These are phyloP conservation scores for Aquilaria agallochum DNA, from an alignment of 441 rosid genomes.

Conservation along the genomic window DNA sequence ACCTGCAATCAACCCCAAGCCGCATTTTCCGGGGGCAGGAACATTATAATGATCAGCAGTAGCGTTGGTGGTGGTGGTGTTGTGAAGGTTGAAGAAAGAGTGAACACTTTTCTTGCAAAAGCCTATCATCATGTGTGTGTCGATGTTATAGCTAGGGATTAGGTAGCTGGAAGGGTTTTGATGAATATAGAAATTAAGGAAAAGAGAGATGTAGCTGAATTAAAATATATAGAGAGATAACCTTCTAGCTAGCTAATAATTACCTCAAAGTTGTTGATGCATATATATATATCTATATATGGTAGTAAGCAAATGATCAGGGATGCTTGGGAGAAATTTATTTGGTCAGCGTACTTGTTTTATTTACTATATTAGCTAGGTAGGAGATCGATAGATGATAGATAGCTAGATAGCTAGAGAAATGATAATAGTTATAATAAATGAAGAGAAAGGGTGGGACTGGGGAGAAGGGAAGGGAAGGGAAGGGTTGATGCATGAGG, in stretches of 20 bases:
- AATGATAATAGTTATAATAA: neutral
- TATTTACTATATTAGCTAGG: too few relatives aligned
- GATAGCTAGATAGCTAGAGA: neutral
- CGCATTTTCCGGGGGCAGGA: slow-evolving; percentile 17
- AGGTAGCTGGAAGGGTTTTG: too few relatives aligned
- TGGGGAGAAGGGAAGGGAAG: neutral
- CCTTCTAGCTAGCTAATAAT: too few relatives aligned
- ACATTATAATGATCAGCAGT: neutral
- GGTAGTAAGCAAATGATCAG: too few relatives aligned
- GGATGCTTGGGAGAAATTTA: too few relatives aligned
- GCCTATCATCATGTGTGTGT: slow-evolving; percentile 32
- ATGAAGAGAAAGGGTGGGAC: neutral
- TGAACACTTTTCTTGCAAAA: slow-evolving; percentile 49
- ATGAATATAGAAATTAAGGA: too few relatives aligned
- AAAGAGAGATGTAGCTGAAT: too few relatives aligned
- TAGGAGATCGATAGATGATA: neutral
- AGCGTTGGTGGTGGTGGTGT: slow-evolving; percentile 6
- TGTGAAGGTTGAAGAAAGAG: slow-evolving; percentile 26
- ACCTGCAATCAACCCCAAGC: slow-evolving; percentile 31
- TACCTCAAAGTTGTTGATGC: too few relatives aligned
- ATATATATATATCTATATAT: too few relatives aligned
- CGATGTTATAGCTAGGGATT: too few relatives aligned
- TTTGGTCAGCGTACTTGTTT: too few relatives aligned
- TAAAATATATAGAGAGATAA: too few relatives aligned
- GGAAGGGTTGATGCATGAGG: slow-evolving; percentile 13